These are phyloP conservation scores for Globisporangium perplexum DNA, from an alignment of 352 stramenopile species.

Conservation along the genomic window DNA sequence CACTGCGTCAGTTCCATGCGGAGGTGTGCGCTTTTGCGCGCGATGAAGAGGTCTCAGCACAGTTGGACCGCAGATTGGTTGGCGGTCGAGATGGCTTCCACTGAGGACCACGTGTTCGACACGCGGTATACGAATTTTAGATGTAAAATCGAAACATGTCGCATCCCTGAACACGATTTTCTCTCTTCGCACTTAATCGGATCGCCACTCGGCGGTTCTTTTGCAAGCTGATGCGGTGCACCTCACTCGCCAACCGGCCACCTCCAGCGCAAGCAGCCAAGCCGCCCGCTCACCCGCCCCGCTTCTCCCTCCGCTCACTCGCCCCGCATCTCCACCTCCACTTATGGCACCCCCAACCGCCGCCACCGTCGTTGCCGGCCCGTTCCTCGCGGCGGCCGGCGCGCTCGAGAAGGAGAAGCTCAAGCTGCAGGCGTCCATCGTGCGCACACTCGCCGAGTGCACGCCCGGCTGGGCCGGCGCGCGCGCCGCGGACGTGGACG, in stretches of 20 bases:
- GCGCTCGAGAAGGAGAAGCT: constrained; percentile 63
- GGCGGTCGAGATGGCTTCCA: background rate
- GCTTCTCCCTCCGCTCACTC: background rate
- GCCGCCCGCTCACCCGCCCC: background rate
- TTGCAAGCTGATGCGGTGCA: background rate
- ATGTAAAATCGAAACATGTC: background rate
- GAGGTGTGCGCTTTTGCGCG: no score
- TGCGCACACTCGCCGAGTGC: constrained; percentile 46
- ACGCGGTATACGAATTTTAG: background rate
- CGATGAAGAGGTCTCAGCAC: no score
- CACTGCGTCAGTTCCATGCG: no score
- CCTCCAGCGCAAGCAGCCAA: constrained; percentile 16
- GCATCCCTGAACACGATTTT: background rate
- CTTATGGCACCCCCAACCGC: constrained; percentile 23
- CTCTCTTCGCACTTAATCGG: background rate
- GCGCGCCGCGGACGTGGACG: constrained; percentile 45
- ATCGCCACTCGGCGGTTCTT: background rate
- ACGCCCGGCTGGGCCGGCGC: constrained; percentile 54
- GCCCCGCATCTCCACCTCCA: background rate
- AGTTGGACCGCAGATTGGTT: no score
- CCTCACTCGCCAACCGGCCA: constrained; percentile 25
- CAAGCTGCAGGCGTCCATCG: constrained; percentile 62
- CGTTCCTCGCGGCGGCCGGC: constrained; percentile 47
- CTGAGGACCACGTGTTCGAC: background rate
- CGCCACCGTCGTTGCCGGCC: constrained; percentile 40